phyloP scores from a whole-genome alignment of 1,284 basidiomycete species.

The Austroboletus novae-zelandiae region DNA sequence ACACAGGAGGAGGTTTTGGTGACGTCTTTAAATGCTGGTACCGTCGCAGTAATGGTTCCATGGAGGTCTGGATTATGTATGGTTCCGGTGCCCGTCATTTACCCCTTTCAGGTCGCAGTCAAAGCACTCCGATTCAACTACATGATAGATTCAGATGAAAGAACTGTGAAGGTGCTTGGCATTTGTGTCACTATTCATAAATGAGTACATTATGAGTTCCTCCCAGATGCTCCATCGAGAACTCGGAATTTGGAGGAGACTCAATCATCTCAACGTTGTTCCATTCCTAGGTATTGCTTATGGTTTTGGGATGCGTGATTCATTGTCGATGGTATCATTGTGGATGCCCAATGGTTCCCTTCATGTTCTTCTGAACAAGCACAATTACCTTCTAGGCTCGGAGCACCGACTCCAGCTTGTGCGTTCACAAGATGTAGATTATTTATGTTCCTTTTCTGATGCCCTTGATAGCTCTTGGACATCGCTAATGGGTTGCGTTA shows the following conservation, averaged over 20 bases:
- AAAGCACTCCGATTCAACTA: conserved; percentile 8
- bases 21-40: conserved; percentile 8
- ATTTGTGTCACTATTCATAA: neutral
- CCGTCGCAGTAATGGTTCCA: neutral
- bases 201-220: too few species aligned
- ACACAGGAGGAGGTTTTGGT: neutral
- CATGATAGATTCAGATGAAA: neutral
- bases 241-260: conserved; percentile 9
- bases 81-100: too few species aligned
- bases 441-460: too few species aligned
- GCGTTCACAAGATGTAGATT: neutral
- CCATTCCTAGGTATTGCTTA: neutral
- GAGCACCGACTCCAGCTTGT: conserved; percentile 9
- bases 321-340: conserved; percentile 14
- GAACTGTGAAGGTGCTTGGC: neutral
- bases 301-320: conserved; percentile 8
- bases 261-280: conserved; percentile 3
- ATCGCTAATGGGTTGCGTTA: conserved; percentile 3
- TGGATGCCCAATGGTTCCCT: conserved; percentile 20
- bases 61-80: neutral
- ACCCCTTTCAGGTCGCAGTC: conserved; percentile 14
- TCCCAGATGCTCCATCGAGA: conserved; percentile 8
- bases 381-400: neutral
- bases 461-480: conserved; percentile 2
- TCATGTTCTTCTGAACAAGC: conserved; percentile 5